phyloP scores from a whole-genome alignment of 495 filamentous ascomycete species.

The Letharia lupina region DNA sequence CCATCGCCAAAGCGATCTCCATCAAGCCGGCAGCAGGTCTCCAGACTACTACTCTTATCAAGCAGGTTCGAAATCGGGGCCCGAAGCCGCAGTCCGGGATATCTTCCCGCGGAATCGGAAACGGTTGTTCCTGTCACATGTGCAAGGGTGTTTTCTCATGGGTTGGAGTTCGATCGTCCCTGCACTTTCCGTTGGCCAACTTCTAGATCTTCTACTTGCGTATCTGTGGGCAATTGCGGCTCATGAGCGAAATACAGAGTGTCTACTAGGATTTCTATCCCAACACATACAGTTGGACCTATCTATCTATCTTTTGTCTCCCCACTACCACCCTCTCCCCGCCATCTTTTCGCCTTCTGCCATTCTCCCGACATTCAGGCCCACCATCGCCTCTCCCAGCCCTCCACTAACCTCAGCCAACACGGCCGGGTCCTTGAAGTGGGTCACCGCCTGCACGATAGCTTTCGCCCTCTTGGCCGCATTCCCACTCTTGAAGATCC shows the following conservation, averaged over 20 bases:
- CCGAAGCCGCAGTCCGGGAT: background rate
- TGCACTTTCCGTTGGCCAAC: background rate
- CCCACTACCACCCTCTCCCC: constrained; percentile 69
- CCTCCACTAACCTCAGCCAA: constrained; percentile 80
- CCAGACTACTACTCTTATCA: background rate
- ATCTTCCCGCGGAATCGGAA: background rate
- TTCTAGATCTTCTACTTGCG: background rate
- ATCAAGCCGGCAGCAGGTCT: background rate
- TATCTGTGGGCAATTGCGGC: background rate
- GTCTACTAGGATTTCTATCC: background rate
- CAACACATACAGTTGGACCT: background rate
- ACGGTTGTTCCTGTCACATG: background rate
- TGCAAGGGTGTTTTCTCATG: background rate
- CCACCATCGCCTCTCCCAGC: constrained; percentile 92
- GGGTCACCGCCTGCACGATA: constrained; percentile 88
- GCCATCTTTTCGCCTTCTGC: constrained; percentile 71
- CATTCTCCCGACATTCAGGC: constrained; percentile 73
- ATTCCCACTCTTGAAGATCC: constrained; percentile 95
- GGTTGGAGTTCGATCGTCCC: background rate
- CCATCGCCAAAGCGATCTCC: background rate
- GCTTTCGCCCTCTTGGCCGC: constrained; percentile 79
- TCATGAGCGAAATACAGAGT: background rate
- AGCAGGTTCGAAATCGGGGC: too few species aligned
- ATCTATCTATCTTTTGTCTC: background rate
- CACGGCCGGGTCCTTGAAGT: constrained; percentile 78